These are phyloP conservation scores for Sugiyamaella marilandica DNA, from an alignment of 805 yeast species.

Conservation along the genomic window DNA sequence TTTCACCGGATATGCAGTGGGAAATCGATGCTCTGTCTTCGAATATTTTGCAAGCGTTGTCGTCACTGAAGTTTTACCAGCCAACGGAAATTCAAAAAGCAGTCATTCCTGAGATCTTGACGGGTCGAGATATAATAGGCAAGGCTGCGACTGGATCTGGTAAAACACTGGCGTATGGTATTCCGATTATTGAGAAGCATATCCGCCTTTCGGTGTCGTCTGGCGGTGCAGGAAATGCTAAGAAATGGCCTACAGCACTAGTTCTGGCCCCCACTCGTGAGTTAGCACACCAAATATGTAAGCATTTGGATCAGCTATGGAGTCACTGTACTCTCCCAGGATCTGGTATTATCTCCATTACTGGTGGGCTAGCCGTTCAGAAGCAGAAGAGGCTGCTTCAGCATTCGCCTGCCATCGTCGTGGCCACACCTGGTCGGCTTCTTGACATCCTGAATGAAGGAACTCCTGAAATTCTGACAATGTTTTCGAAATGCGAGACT, in stretches of 20 bases:
- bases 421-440: constrained; percentile 95
- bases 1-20: constrained; percentile 32
- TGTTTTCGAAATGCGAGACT: constrained; percentile 43
- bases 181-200: constrained; percentile 77
- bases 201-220: constrained; percentile 23
- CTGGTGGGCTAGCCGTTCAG: constrained; percentile 94
- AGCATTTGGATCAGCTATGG: constrained; percentile 56
- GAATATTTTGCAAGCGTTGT: constrained; percentile 54
- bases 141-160: constrained; percentile 98
- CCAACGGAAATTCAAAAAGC: constrained; percentile 85
- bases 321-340: constrained; percentile 48
- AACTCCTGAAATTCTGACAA: constrained; percentile 33
- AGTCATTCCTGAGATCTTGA: constrained; percentile 68
- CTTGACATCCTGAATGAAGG: constrained; percentile 53
- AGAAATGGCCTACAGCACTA: constrained; percentile 58
- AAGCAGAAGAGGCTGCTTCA: constrained; percentile 80
- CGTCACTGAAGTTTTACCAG: constrained; percentile 48
- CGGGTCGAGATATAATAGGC: constrained; percentile 81
- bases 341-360: constrained; percentile 64
- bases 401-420: constrained; percentile 67
- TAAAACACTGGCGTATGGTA: constrained; percentile 91
- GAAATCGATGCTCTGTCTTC: constrained; percentile 45
- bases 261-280: constrained; percentile 96
- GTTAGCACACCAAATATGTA: constrained; percentile 86
- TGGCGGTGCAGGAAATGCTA: constrained; percentile 11